Evolutionary conservation across 2,329 filamentous ascomycete species (phyloP).

Genomic region (Clonostachys chloroleuca): DNA sequence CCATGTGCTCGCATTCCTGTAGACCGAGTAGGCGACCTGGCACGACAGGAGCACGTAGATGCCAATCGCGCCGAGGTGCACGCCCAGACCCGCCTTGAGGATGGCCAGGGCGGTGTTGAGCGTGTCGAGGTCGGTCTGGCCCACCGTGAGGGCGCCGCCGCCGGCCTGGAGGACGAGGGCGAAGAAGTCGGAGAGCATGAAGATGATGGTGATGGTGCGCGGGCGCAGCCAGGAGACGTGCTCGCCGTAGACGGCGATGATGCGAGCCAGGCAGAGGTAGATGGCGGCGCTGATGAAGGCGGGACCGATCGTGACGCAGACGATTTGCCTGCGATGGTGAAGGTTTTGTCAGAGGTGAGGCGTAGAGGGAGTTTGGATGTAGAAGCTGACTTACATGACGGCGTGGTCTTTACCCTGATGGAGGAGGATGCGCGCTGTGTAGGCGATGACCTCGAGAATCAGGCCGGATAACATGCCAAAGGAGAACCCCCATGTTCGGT

Average conservation of each 20-base stretch:
- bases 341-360: no score
- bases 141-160: slow-evolving; percentile 37
- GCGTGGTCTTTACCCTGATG: slow-evolving; percentile 17
- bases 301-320: slow-evolving; percentile 55
- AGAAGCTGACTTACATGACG: no score
- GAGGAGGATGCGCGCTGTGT: slow-evolving; percentile 49
- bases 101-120: slow-evolving; percentile 44
- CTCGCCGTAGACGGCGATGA: slow-evolving; percentile 36
- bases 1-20: background rate
- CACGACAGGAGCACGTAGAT: slow-evolving; percentile 30
- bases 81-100: slow-evolving; percentile 46
- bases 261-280: slow-evolving; percentile 51
- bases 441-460: slow-evolving; percentile 35
- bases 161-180: slow-evolving; percentile 44
- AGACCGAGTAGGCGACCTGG: slow-evolving; percentile 2
- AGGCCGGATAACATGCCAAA: background rate
- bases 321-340: slow-evolving; percentile 12
- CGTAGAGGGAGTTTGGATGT: no score
- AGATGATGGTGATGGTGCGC: slow-evolving; percentile 22
- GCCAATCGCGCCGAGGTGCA: slow-evolving; percentile 40
- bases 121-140: slow-evolving; percentile 14
- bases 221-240: slow-evolving; percentile 25
- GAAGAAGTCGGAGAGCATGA: slow-evolving; percentile 43
- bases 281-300: slow-evolving; percentile 60
- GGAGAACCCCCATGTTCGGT: background rate